These are phyloP conservation scores for Trichosporon sp. DNA, from an alignment of 1,284 basidiomycete genomes.

Conservation along the genomic window DNA sequence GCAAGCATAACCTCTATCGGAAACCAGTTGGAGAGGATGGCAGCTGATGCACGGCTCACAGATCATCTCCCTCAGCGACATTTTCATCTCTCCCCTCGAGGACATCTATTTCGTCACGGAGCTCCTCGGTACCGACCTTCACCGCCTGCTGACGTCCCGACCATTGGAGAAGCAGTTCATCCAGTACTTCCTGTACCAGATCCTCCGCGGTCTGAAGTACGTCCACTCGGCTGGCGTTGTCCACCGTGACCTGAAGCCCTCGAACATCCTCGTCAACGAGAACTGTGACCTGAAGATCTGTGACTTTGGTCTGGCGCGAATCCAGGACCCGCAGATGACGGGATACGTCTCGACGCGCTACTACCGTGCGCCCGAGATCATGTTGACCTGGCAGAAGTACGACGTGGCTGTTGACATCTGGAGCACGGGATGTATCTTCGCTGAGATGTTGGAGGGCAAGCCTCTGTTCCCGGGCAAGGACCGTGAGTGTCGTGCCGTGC, in stretches of 20 bases:
- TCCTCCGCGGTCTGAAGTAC: slow-evolving; percentile 96
- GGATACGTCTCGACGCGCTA: slow-evolving; percentile 99
- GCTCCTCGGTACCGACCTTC: slow-evolving; percentile 93
- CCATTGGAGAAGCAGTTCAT: slow-evolving; percentile 99
- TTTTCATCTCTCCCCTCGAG: slow-evolving; percentile 97
- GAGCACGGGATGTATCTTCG: slow-evolving; percentile 99
- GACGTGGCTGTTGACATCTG: slow-evolving; percentile 99
- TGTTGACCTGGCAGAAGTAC: slow-evolving; percentile 99
- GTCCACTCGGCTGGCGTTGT: slow-evolving; percentile 99
- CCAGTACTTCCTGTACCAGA: slow-evolving; percentile 99
- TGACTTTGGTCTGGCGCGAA: slow-evolving; percentile 94
- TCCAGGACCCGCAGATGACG: slow-evolving; percentile 94
- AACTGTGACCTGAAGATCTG: slow-evolving; percentile 99
- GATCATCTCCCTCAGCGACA: slow-evolving; percentile 98
- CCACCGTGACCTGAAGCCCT: slow-evolving; percentile 98
- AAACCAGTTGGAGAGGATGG: background rate
- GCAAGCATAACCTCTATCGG: background rate
- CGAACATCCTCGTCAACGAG: slow-evolving; percentile 99
- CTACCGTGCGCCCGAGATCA: slow-evolving; percentile 98
- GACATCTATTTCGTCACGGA: slow-evolving; percentile 99
- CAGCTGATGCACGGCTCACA: slow-evolving; percentile 38
- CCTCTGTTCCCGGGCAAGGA: slow-evolving; percentile 99
- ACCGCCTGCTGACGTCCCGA: slow-evolving; percentile 89
- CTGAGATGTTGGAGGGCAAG: slow-evolving; percentile 99
- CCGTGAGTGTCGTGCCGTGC: slow-evolving; percentile 47